Evolutionary conservation across 768 basidiomycete genomes (phyloP), one percentile per base, ranked within the genome.

Genomic region (Erythrobasidium yunnanense): DNA sequence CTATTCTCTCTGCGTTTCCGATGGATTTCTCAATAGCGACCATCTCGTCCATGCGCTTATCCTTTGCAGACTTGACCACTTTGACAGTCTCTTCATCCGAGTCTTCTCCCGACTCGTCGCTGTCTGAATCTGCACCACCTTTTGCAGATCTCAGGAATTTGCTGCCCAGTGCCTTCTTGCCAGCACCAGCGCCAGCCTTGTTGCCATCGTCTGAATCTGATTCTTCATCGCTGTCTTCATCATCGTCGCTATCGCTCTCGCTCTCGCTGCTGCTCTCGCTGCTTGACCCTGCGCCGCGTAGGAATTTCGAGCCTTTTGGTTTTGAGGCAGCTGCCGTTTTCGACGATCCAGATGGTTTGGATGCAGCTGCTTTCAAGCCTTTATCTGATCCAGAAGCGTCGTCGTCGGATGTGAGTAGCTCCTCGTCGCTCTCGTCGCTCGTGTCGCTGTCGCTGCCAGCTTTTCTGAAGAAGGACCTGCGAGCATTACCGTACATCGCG

Each of bases 1-100:
- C 93, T 71, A 93, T 92, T 81, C 88, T 93, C 69, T 88, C 80
- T 20, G 86, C 91, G 74, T 99, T 97, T 51, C 93, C 89, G 79
- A 97, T 95, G 51, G 80, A 80, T 77, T 87, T 91, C 62, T 89
- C 88, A 2, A 86, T 87, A 1, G 84, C 84, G 76, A 96, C 92
- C 84, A 97, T 92, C 81, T 97, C 95, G 52, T 87, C 90, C 74
- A 91, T 77, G 57, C 92, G 81, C 76, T 89, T 92, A 77, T 92
- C 88, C 72, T 87, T 87, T 42, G 93, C 92, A 74, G 88, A 90
- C 76, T 89, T 83, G 70, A 88, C 86, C 51, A 87, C 82, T 34
- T 85, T 83, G 18, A 82, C 82, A 72, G 81, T 83, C 35, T 83
- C 84, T 33, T 78, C 77, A 60, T 79, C 78, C 55, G 85, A 87